Percentiles rank a stretch among this genome's conserved stretches.
Evolutionary conservation across 2,329 filamentous ascomycete genomes (phyloP).

Genomic region (Hypomyces rosellus): DNA sequence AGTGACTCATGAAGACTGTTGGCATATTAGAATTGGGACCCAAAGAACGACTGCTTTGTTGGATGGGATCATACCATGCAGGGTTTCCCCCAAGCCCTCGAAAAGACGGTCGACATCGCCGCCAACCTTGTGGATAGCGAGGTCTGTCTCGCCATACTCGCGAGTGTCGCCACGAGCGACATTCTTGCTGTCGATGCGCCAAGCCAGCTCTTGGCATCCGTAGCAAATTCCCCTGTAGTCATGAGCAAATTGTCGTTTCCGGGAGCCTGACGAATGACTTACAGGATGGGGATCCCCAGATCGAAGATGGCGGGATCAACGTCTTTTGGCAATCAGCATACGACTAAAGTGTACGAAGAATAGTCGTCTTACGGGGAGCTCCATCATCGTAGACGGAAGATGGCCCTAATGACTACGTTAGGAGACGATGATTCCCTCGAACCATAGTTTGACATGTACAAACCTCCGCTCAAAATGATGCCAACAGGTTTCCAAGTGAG

Average conservation of each 20-base stretch:
- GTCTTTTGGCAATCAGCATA: too few species aligned
- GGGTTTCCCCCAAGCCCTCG: constrained; percentile 61
- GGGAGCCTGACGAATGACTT: too few species aligned
- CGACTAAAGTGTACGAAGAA: too few species aligned
- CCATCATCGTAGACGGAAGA: constrained; percentile 65
- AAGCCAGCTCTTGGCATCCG: constrained; percentile 58
- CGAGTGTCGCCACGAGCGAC: constrained; percentile 34
- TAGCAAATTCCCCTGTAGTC: constrained; percentile 18
- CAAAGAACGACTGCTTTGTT: too few species aligned
- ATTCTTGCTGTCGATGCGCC: constrained; percentile 55
- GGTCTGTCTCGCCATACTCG: constrained; percentile 11
- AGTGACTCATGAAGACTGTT: constrained; percentile 63
- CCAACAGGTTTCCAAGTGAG: constrained; percentile 75
- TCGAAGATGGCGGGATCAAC: constrained; percentile 72
- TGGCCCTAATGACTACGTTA: too few species aligned
- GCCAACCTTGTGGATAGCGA: constrained; percentile 49
- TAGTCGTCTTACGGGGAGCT: constrained; percentile 39
- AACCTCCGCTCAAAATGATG: constrained; percentile 55
- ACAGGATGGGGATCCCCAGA: constrained; percentile 45
- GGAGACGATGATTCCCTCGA: too few species aligned
- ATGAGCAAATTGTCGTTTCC: too few species aligned
- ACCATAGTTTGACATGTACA: constrained; percentile 39
- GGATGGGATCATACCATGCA: constrained; percentile 35
- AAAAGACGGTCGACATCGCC: constrained; percentile 73
- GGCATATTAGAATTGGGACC: too few species aligned